A percentile compares a stretch with the other conserved stretches of the same genome.
Evolutionary conservation across 768 basidiomycete species (phyloP).

Genomic region (Thelephora aurantiotincta): DNA sequence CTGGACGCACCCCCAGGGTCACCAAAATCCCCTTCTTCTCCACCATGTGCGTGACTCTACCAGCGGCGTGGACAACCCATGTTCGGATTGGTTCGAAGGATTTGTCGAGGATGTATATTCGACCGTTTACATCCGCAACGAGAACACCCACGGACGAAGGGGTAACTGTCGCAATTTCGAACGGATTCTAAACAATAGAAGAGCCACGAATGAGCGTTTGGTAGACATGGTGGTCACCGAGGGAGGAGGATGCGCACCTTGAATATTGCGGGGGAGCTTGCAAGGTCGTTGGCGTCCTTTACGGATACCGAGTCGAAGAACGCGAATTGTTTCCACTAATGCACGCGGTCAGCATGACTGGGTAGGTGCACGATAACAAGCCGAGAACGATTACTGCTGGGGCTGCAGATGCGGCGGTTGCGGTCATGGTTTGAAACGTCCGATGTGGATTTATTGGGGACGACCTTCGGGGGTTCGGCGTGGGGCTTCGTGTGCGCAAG

Average conservation of each 20-base stretch:
- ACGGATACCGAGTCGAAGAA: conserved; percentile 77
- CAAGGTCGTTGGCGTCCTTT: conserved; percentile 67
- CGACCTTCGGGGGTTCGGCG: too few relatives aligned
- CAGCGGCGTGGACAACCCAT: conserved; percentile 71
- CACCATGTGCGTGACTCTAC: conserved; percentile 76
- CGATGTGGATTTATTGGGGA: too few relatives aligned
- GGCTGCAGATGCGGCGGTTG: background rate
- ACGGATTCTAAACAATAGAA: conserved; percentile 27
- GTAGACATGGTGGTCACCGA: background rate
- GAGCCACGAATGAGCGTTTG: conserved; percentile 1
- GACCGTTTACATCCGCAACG: conserved; percentile 79
- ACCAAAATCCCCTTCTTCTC: conserved; percentile 72
- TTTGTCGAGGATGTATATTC: conserved; percentile 59
- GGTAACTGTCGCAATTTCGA: conserved; percentile 60
- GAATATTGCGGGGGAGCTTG: conserved; percentile 64
- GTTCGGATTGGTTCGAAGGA: conserved; percentile 57
- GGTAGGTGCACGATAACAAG: background rate
- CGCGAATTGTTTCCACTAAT: conserved; percentile 75
- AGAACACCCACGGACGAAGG: conserved; percentile 54
- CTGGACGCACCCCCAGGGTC: conserved; percentile 65
- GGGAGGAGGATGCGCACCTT: conserved; percentile 29
- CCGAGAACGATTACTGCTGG: background rate
- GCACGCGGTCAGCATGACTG: too few relatives aligned
- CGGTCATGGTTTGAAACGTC: too few relatives aligned
- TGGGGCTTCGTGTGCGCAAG: too few relatives aligned